Evolutionary conservation across 495 filamentous ascomycete species (phyloP).

Genomic region (Achaetomiella virescens): DNA sequence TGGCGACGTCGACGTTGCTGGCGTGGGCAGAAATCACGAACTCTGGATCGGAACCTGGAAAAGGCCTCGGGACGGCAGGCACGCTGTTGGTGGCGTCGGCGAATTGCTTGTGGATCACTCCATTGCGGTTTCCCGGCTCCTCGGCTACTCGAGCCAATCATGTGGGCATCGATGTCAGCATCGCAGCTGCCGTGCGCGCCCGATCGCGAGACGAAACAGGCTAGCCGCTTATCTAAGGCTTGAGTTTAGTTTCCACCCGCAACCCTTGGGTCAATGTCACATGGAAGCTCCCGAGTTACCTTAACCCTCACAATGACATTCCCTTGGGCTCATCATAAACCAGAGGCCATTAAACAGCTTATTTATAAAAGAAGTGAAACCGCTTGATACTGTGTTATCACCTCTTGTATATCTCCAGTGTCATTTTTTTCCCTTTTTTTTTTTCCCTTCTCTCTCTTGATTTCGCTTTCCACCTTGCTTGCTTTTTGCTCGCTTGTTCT

Average conservation of each 20-base stretch:
- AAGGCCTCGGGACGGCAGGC: constrained; percentile 18
- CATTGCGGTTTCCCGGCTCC: constrained; percentile 22
- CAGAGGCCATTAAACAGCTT: no score
- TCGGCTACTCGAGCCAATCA: constrained; percentile 25
- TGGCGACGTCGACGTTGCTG: constrained; percentile 7
- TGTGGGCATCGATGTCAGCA: constrained; percentile 16
- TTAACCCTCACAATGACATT: no score
- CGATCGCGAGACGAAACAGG: constrained; percentile 3
- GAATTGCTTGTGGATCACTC: constrained; percentile 16
- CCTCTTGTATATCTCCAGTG: no score
- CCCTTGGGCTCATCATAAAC: no score
- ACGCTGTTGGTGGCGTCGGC: constrained; percentile 18
- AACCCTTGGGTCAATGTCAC: neutral
- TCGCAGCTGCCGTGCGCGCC: constrained; percentile 13
- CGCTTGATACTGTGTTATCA: no score
- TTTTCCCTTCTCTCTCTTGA: no score
- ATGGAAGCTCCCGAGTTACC: constrained; percentile 5
- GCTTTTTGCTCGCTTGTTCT: no score
- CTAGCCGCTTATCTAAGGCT: constrained; percentile 7
- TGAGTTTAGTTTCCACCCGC: neutral
- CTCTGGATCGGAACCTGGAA: neutral
- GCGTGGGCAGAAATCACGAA: constrained; percentile 1
- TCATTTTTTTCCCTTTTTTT: no score
- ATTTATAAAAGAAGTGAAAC: no score
- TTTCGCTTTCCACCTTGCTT: no score